Evolutionary conservation across 2,329 filamentous ascomycete genomes (phyloP), one percentile per base, ranked within the genome.

Genomic region (Dothiorella sarmentorum): DNA sequence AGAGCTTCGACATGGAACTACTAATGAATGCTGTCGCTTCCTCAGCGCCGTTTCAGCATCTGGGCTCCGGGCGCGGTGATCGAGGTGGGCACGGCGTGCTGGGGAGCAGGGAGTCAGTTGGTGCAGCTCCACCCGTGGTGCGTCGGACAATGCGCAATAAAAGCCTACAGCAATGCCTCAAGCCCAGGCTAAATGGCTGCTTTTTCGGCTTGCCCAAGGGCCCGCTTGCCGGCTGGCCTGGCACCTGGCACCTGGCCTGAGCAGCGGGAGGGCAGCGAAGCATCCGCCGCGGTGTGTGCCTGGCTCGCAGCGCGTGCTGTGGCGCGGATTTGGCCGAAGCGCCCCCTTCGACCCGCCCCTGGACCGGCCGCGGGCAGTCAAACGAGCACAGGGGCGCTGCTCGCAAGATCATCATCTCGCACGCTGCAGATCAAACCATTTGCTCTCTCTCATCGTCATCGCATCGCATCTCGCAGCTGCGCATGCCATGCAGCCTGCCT

Each of bases 31-130:
- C 43, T 40, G 29, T 60, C 58, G 58, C 58, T 60, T 60, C 58
- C 40, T 60, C 58, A 60, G 49, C 31, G 47, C 42, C 58, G 58
- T 60, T 60, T 60, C 58, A 59, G 57, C 57, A 57, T 29, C 49
- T 55, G 58, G 42, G 40, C 58, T 45, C 29, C 24, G 51, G 57
- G 42, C 43, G 53, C 40, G 52, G 42, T 49, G 52, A 57, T 49
- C 44, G 42, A 45, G 33, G 55, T 35, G 56, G 56, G 35, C 44
- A 47, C 22, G 56, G 42, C 35, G 35, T 18, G 35, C 18, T 26
- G 35, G 43, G 56, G 43, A 49, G 24, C 43, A 49, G 56, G 56
- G 56, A 49, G 44, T n/a, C 27, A 29, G 20, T 13, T 20, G 55
- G 42, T 47, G 42, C 38, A 37, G 40, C 53, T 44, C 53, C 31